Conservation (phyloP, 345 rosid species). For the Anacardium occidentale region DNA sequence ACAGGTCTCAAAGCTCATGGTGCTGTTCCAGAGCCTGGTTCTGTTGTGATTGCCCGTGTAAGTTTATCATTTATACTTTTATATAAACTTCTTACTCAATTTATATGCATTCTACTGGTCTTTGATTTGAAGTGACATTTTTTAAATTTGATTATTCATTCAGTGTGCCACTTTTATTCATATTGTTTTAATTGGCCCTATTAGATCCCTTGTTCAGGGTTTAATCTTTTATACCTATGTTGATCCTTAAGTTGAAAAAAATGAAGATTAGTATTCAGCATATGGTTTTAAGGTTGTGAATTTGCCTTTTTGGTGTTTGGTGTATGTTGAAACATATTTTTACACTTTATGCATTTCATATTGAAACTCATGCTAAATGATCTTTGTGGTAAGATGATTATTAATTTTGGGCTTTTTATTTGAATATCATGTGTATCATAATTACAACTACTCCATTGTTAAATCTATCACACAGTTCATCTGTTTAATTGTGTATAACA, state of each 20-base stretch:
- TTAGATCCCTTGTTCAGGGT: background rate
- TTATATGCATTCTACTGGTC: background rate
- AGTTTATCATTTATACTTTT: constrained; percentile 23
- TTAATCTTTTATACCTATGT: too few relatives aligned
- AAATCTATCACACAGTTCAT: background rate
- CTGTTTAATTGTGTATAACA: background rate
- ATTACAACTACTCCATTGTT: background rate
- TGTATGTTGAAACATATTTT: background rate
- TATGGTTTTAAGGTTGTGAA: background rate
- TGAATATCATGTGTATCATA: background rate
- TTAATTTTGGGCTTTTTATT: background rate
- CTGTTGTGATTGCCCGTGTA: constrained; percentile 77
- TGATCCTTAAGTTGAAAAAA: background rate
- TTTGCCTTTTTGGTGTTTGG: background rate
- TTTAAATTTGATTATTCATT: background rate
- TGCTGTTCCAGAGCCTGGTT: constrained; percentile 80
- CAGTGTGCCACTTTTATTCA: background rate
- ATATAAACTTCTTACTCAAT: background rate
- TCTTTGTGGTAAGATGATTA: background rate
- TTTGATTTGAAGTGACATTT: background rate
- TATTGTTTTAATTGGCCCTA: background rate
- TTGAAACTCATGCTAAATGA: background rate
- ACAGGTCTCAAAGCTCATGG: constrained; percentile 83
- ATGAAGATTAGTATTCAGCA: background rate
- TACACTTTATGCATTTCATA: background rate